Evolutionary conservation across 2,329 filamentous ascomycete species (phyloP).

Genomic region (Alternaria brassicae): DNA sequence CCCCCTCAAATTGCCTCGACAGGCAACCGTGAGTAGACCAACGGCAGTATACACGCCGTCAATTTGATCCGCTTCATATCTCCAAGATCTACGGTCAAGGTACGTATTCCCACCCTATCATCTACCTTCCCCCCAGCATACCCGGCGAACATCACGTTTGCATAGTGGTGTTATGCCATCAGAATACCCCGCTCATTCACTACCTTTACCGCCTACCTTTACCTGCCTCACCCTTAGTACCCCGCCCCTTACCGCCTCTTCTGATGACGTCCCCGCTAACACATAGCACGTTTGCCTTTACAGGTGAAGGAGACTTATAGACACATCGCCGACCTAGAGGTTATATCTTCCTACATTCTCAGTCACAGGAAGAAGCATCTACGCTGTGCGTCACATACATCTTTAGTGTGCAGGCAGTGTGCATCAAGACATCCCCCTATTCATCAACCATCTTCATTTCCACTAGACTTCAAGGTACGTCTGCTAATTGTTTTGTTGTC

Average conservation of each 20-base stretch:
- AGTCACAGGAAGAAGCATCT: conserved; percentile 14
- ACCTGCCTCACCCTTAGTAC: conserved; percentile 12
- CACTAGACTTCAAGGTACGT: conserved; percentile 25
- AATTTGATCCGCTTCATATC: background rate
- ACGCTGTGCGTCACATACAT: conserved; percentile 16
- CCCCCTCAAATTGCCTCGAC: background rate
- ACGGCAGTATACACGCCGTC: background rate
- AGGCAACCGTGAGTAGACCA: background rate
- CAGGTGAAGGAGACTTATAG: conserved; percentile 17
- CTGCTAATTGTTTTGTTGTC: background rate
- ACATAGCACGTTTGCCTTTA: conserved; percentile 17
- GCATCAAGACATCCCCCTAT: conserved; percentile 5
- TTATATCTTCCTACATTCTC: conserved; percentile 14
- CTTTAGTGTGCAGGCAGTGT: conserved; percentile 19
- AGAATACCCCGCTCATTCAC: background rate
- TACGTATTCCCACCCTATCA: conserved; percentile 2
- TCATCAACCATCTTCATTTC: background rate
- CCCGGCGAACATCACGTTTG: background rate
- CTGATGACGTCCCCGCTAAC: conserved; percentile 13
- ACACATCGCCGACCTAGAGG: conserved; percentile 18
- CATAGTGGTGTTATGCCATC: background rate
- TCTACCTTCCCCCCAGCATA: background rate
- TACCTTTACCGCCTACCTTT: background rate
- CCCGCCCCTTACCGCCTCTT: conserved; percentile 2
- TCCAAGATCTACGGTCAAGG: conserved; percentile 9